phyloP scores from a whole-genome alignment of 2,329 filamentous ascomycete species.

The Claviceps sp. region DNA sequence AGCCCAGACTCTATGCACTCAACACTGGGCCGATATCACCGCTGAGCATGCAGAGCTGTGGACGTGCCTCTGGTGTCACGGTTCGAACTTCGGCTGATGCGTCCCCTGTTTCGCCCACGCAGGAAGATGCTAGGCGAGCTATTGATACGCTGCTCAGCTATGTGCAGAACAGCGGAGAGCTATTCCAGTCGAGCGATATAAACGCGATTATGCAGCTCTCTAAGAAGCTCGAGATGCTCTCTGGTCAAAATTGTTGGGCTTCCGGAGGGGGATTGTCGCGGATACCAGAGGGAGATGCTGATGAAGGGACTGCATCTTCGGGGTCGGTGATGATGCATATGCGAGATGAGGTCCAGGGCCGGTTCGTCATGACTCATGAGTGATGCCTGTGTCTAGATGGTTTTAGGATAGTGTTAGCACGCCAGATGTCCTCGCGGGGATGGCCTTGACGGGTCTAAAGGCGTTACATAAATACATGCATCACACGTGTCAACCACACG shows the following conservation, averaged over 20 bases:
- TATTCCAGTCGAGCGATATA: constrained; percentile 63
- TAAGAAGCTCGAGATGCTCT: constrained; percentile 67
- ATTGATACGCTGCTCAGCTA: constrained; percentile 72
- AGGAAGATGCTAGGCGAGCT: constrained; percentile 74
- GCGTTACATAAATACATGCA: no score
- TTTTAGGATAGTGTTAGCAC: no score
- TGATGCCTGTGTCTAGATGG: no score
- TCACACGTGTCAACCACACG: no score
- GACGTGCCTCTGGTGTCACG: constrained; percentile 23
- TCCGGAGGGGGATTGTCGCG: constrained; percentile 37
- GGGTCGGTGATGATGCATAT: constrained; percentile 17
- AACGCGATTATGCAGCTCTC: constrained; percentile 68
- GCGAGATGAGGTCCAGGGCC: constrained; percentile 11
- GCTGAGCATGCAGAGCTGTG: constrained; percentile 19
- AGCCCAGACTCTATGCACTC: constrained; percentile 27
- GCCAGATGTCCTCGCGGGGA: no score
- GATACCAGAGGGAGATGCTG: constrained; percentile 42
- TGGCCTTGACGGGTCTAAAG: no score
- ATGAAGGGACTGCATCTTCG: constrained; percentile 26
- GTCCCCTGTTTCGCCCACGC: constrained; percentile 55
- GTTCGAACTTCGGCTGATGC: constrained; percentile 29
- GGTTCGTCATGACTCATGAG: no score
- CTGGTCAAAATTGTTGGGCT: constrained; percentile 23
- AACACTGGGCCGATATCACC: constrained; percentile 30
- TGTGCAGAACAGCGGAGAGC: constrained; percentile 55